Conservation (phyloP, 257 asterid genomes). For the Solanum tacnaense region DNA sequence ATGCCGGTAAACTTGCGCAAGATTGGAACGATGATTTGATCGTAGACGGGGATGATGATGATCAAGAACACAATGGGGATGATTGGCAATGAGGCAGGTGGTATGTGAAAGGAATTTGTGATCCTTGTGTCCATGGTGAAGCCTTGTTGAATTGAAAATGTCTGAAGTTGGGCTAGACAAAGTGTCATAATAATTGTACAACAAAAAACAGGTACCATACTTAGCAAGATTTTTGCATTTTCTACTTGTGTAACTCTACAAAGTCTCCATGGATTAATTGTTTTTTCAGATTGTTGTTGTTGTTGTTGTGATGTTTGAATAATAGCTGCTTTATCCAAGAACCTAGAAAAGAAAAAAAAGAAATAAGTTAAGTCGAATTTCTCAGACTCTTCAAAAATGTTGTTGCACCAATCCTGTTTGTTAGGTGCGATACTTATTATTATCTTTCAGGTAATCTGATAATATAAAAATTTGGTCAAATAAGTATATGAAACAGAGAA, state of each 20-base stretch:
- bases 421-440: neutral
- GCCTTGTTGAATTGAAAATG: constrained; percentile 67
- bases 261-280: constrained; percentile 41
- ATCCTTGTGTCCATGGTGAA: constrained; percentile 57
- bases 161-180: constrained; percentile 71
- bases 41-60: constrained; percentile 47
- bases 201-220: constrained; percentile 53
- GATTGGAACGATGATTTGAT: constrained; percentile 43
- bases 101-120: constrained; percentile 34
- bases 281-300: neutral
- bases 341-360: constrained; percentile 12
- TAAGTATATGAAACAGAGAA: neutral
- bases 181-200: constrained; percentile 77
- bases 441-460: neutral
- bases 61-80: constrained; percentile 44
- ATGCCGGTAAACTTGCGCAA: constrained; percentile 41
- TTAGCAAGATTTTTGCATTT: constrained; percentile 54
- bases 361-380: neutral
- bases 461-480: neutral
- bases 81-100: constrained; percentile 66
- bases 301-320: constrained; percentile 17
- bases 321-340: constrained; percentile 73
- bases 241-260: constrained; percentile 83
- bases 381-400: too few species aligned
- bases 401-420: neutral